These are phyloP conservation scores for Eustoma russellianum DNA, from an alignment of 257 asterid genomes.

Conservation along the genomic window DNA sequence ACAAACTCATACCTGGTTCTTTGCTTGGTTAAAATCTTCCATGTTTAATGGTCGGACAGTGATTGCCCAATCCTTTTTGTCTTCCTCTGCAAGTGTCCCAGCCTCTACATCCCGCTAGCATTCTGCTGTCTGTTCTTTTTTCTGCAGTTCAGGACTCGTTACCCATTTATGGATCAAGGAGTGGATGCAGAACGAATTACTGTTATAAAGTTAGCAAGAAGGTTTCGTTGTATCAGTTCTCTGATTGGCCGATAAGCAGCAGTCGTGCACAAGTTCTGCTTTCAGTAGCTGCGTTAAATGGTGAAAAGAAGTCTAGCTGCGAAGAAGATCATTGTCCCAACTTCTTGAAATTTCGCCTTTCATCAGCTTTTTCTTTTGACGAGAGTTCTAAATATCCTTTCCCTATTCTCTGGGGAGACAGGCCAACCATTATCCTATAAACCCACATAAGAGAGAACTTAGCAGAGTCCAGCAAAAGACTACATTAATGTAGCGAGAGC, in stretches of 20 bases:
- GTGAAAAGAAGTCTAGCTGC: neutral
- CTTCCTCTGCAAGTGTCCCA: constrained; percentile 11
- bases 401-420: constrained; percentile 69
- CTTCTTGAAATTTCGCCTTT: constrained; percentile 45
- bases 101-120: constrained; percentile 21
- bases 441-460: neutral
- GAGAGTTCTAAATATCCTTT: constrained; percentile 55
- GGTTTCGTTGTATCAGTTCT: constrained; percentile 50
- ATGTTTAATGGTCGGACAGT: constrained; percentile 67
- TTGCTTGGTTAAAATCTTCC: constrained; percentile 72
- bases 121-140: constrained; percentile 31
- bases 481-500: neutral
- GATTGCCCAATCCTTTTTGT: constrained; percentile 42
- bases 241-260: constrained; percentile 94
- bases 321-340: constrained; percentile 64
- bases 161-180: neutral
- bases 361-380: constrained; percentile 62
- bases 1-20: constrained; percentile 45
- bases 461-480: too few species aligned
- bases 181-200: neutral
- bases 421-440: constrained; percentile 67
- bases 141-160: constrained; percentile 13
- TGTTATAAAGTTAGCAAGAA: neutral
- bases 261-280: constrained; percentile 70
- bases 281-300: neutral